These are phyloP conservation scores for Podaxis sp. DNA, from an alignment of 768 basidiomycete species.

Conservation along the genomic window DNA sequence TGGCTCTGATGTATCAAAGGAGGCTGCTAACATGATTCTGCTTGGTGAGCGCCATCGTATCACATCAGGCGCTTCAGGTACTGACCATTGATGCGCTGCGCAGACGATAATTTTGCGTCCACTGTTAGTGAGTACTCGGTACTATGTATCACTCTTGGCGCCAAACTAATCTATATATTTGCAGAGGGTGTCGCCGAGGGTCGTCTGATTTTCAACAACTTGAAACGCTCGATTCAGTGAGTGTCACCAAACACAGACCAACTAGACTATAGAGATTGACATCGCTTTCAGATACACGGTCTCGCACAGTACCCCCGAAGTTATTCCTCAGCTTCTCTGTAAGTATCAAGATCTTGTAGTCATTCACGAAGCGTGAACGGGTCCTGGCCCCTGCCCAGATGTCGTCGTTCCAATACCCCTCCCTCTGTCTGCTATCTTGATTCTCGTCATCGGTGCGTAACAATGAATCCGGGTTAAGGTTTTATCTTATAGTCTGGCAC, in stretches of 20 bases:
- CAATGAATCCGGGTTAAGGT: not conserved
- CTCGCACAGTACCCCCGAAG: conserved; percentile 66
- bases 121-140: conserved; percentile 54
- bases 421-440: conserved; percentile 65
- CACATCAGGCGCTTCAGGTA: not conserved
- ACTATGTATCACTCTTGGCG: not conserved
- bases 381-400: conserved; percentile 31
- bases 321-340: conserved; percentile 69
- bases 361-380: not conserved
- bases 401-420: conserved; percentile 68
- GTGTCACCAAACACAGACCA: conserved; percentile 15
- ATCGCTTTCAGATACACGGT: conserved; percentile 51
- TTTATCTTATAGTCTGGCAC: not conserved
- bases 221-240: conserved; percentile 70
- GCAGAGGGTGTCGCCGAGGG: conserved; percentile 68
- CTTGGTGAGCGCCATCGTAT: conserved; percentile 38
- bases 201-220: conserved; percentile 66
- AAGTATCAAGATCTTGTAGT: conserved; percentile 19
- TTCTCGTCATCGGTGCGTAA: conserved; percentile 62
- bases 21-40: conserved; percentile 74
- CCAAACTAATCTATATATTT: not conserved
- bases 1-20: conserved; percentile 72
- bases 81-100: not conserved
- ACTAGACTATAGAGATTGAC: not conserved
- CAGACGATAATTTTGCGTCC: conserved; percentile 72